phyloP scores from a whole-genome alignment of 805 yeast species.

The Hanseniaspora valbyensis region DNA sequence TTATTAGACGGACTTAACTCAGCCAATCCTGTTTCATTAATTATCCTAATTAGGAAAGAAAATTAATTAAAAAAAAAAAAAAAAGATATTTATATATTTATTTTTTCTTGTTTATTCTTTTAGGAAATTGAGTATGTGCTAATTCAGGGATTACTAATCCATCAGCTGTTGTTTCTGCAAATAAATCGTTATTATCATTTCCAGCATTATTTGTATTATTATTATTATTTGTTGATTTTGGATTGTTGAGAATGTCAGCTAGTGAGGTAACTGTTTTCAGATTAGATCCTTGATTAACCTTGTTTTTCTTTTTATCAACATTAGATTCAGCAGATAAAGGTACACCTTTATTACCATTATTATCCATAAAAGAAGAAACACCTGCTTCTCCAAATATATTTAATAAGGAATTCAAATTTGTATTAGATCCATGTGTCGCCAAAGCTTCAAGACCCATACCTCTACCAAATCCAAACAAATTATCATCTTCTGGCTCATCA shows the following conservation, averaged over 20 bases:
- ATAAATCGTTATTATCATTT: conserved; percentile 19
- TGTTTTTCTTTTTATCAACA: conserved; percentile 12
- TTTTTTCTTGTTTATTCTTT: neutral
- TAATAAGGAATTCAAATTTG: conserved; percentile 8
- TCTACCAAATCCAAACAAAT: conserved; percentile 7
- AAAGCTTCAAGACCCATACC: conserved; percentile 14
- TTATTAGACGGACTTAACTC: neutral
- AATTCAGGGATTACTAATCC: conserved; percentile 31
- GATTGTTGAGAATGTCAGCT: neutral
- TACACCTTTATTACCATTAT: neutral
- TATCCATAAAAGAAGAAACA: neutral
- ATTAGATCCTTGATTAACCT: neutral
- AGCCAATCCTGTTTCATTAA: neutral
- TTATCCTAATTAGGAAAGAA: neutral
- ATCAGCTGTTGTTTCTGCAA: conserved; percentile 30
- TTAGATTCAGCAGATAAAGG: neutral
- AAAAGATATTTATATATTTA: neutral
- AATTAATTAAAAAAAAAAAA: neutral
- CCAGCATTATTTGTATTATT: conserved; percentile 9
- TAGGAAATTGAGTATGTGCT: conserved; percentile 27
- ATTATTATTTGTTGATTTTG: neutral
- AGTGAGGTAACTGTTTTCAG: neutral
- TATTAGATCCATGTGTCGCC: conserved; percentile 8
- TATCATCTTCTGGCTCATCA: conserved; percentile 7
- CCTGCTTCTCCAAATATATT: conserved; percentile 11